Evolutionary conservation across 2,329 filamentous ascomycete genomes (phyloP).

Genomic region (Colletotrichum gloeosporioides): DNA sequence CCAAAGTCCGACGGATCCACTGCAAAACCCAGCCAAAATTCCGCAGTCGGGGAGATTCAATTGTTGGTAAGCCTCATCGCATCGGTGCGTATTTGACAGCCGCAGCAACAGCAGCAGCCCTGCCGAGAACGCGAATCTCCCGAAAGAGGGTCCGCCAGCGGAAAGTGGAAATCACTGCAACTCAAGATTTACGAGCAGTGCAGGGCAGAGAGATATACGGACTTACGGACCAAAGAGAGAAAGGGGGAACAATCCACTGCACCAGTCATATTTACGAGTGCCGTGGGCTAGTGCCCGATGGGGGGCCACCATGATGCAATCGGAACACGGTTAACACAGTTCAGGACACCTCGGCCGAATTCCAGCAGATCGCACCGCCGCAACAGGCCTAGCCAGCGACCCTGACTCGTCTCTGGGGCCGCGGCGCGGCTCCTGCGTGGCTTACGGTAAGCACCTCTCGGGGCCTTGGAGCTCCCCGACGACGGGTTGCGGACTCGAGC

Average conservation of each 20-base stretch:
- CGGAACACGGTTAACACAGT: not conserved
- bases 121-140: not conserved
- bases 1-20: not conserved
- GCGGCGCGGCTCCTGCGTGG: not conserved
- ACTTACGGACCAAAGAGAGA: not conserved
- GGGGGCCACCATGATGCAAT: constrained; percentile 6
- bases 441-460: not conserved
- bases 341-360: not conserved
- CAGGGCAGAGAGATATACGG: not conserved
- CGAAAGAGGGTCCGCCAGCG: not conserved
- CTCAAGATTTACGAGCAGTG: constrained; percentile 5
- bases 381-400: not conserved
- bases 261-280: not conserved
- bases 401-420: not conserved
- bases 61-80: not conserved
- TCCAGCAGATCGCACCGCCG: not conserved
- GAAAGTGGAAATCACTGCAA: not conserved
- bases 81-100: not conserved
- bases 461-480: not conserved
- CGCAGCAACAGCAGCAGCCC: not conserved
- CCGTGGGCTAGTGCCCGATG: not conserved
- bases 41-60: not conserved
- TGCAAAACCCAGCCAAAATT: not conserved
- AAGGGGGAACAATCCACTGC: not conserved
- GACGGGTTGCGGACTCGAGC: not conserved